Conservation (phyloP, 768 basidiomycete species). For the Chalciporus piperatus region DNA sequence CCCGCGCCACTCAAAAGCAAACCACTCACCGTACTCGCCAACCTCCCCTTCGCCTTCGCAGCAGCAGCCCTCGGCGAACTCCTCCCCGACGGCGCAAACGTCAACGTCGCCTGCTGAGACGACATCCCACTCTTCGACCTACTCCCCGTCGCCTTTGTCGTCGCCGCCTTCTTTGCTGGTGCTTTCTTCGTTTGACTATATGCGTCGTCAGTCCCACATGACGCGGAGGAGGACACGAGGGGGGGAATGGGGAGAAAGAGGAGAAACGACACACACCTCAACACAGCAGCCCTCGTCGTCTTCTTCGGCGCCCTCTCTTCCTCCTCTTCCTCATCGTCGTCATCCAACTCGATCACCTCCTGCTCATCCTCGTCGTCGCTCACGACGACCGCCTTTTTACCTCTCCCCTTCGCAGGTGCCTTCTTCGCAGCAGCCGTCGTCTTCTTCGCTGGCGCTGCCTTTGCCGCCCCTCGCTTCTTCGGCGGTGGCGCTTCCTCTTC, state of each 20-base stretch:
- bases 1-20: no score
- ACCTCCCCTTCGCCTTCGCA: slow-evolving; percentile 60
- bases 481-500: slow-evolving; percentile 47
- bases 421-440: slow-evolving; percentile 29
- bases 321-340: slow-evolving; percentile 53
- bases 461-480: slow-evolving; percentile 32
- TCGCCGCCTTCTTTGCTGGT: slow-evolving; percentile 45
- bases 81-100: slow-evolving; percentile 60
- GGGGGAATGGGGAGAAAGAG: slow-evolving; percentile 28
- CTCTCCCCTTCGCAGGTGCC: slow-evolving; percentile 47
- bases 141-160: slow-evolving; percentile 36
- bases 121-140: slow-evolving; percentile 23
- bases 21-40: slow-evolving; percentile 44
- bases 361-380: slow-evolving; percentile 52
- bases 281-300: slow-evolving; percentile 60
- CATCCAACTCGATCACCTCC: slow-evolving; percentile 52
- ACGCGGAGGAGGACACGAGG: no score
- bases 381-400: slow-evolving; percentile 52
- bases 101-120: slow-evolving; percentile 47
- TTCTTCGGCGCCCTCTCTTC: slow-evolving; percentile 49
- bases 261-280: slow-evolving; percentile 45
- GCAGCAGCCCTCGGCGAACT: slow-evolving; percentile 65
- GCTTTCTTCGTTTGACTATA: slow-evolving; percentile 44
- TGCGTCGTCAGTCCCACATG: neutral
- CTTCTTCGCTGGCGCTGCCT: slow-evolving; percentile 36